Evolutionary conservation across 257 asterid species (phyloP).

Genomic region (Orobanche coerulescens): DNA sequence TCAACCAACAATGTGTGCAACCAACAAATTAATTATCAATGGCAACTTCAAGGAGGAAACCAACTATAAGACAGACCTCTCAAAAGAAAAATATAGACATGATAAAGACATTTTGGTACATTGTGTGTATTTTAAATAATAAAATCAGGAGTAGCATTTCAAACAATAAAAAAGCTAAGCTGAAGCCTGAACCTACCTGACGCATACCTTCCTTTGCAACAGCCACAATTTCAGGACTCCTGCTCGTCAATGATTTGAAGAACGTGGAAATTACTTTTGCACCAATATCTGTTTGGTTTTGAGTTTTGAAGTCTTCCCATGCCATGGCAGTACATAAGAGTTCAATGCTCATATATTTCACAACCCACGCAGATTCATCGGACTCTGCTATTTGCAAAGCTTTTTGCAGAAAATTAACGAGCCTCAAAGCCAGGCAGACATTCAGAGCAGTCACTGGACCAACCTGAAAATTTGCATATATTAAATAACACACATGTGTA

Average conservation of each 20-base stretch:
- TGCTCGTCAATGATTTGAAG: conserved; percentile 93
- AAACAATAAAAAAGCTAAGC: conserved; percentile 3
- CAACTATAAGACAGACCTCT: no score
- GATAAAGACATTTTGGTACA: no score
- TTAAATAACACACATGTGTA: conserved; percentile 22
- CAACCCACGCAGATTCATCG: conserved; percentile 83
- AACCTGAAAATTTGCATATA: conserved; percentile 48
- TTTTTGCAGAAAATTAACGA: conserved; percentile 87
- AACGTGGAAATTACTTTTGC: conserved; percentile 93
- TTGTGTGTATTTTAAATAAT: neutral
- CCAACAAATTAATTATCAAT: neutral
- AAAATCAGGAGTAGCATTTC: conserved; percentile 2
- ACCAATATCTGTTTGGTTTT: conserved; percentile 85
- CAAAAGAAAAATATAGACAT: no score
- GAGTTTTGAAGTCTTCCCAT: conserved; percentile 98
- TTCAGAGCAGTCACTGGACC: conserved; percentile 95
- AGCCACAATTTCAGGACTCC: conserved; percentile 84
- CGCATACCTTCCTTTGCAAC: conserved; percentile 99
- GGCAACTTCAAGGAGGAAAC: no score
- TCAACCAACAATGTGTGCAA: no score
- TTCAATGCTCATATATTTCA: conserved; percentile 92
- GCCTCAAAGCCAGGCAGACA: conserved; percentile 94
- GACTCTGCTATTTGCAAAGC: conserved; percentile 98
- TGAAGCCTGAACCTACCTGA: conserved; percentile 73
- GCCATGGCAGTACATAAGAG: conserved; percentile 99